These are phyloP conservation scores for Shiraia sp. DNA, from an alignment of 2,329 filamentous ascomycete genomes.

Conservation along the genomic window DNA sequence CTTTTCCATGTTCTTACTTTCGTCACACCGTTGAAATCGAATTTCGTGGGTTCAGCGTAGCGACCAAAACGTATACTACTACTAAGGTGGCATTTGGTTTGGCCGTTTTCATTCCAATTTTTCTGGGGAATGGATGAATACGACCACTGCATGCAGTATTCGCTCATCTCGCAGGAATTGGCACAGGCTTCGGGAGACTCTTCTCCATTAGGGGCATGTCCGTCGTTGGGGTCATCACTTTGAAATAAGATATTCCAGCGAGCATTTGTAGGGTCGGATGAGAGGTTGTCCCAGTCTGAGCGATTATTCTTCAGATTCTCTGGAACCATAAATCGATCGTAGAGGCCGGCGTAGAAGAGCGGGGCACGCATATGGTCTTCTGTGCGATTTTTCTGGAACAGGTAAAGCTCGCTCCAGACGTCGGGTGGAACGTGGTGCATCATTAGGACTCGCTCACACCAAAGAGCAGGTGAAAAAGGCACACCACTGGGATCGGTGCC, in stretches of 20 bases:
- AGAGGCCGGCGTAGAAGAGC: slow-evolving; percentile 33
- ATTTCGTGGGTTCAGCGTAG: slow-evolving; percentile 15
- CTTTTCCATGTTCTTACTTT: slow-evolving; percentile 28
- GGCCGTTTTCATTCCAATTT: slow-evolving; percentile 37
- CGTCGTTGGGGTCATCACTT: slow-evolving; percentile 14
- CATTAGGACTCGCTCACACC: slow-evolving; percentile 38
- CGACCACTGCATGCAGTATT: slow-evolving; percentile 39
- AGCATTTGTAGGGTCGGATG: slow-evolving; percentile 30
- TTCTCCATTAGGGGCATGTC: slow-evolving; percentile 24
- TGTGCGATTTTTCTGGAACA: slow-evolving; percentile 48
- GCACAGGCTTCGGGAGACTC: slow-evolving; percentile 34
- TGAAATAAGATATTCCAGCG: slow-evolving; percentile 41
- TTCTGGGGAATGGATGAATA: slow-evolving; percentile 30
- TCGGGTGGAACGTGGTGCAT: slow-evolving; percentile 52
- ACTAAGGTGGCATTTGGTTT: slow-evolving; percentile 40
- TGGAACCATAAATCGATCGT: slow-evolving; percentile 31
- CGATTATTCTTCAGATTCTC: slow-evolving; percentile 29
- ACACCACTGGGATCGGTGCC: slow-evolving; percentile 35
- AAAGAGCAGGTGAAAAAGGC: slow-evolving; percentile 52
- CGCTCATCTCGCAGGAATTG: slow-evolving; percentile 29
- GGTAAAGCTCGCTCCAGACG: slow-evolving; percentile 50
- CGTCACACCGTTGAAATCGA: slow-evolving; percentile 14
- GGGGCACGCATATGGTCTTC: slow-evolving; percentile 19
- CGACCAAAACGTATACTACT: slow-evolving; percentile 34
- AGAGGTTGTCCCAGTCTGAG: slow-evolving; percentile 41